Base-by-base conservation (phyloP, 1,284 basidiomycete species). In the Pyrrhoderma noxium region DNA sequence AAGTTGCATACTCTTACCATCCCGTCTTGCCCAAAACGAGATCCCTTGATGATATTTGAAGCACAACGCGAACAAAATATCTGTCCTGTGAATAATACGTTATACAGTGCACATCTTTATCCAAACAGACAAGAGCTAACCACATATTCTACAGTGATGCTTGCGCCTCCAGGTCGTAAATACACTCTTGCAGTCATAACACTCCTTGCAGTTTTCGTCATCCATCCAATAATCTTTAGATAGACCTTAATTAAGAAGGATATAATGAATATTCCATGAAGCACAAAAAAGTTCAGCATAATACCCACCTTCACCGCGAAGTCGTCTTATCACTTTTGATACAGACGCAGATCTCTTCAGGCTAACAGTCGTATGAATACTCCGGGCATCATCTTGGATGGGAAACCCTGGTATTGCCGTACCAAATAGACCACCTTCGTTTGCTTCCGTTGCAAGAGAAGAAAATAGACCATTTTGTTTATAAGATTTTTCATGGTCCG, bases 141-240 rank as follows among this genome's bases (percentile, higher is more conserved):
- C 93, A 63, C 93, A 93, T 65, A 93, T 93, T 18, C 90, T 80
- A 70, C 93, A 96, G 64, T 97, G 93, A 63, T 97, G 93, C 64
- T 95, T 96, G 54, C 93, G 72, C 48, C 93, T 75, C 88, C 92
- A 95, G 2, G 92, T 81, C 1, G 90, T 91, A 66, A 97, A 97
- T 13, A 88, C 74, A 57, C 88, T 89, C 66, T 83, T 91, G 70
- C 93, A 96, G 65, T 94, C 90, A 64, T 91, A 94, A 64, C 93
- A 96, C 62, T 97, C 95, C 63, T 89, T 96, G 61, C 89, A 92
- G 52, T 89, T 88, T 62, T 94, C 91, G 63, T 99, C 96, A 55
- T 93, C 90, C 90, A 96, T 95, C 93, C 93, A 97, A 64, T 95
- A 96, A 62, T 94, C 89, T 56, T 79, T 76, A 11, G 86, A 89